Conservation (phyloP, 257 asterid genomes). For the Phtheirospermum japonicum region DNA sequence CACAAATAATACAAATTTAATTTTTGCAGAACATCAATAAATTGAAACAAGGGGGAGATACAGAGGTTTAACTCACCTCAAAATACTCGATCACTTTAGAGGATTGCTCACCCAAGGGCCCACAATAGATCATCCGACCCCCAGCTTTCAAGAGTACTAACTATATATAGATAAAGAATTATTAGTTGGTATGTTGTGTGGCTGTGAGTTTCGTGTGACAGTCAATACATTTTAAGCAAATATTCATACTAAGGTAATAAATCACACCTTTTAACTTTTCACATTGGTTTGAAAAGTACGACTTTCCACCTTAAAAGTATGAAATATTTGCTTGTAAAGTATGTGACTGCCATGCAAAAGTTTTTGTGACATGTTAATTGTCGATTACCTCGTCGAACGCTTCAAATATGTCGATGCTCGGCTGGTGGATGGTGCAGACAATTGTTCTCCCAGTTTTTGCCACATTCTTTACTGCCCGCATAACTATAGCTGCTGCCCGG, state of each 20-base stretch:
- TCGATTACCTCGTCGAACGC: slow-evolving; percentile 43
- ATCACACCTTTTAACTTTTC: no score
- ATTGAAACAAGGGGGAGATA: no score
- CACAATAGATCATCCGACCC: slow-evolving; percentile 54
- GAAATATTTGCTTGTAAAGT: no score
- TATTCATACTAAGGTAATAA: no score
- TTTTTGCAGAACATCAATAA: not conserved
- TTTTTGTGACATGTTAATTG: not conserved
- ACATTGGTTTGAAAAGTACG: no score
- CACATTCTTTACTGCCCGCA: slow-evolving; percentile 61
- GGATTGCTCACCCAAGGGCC: slow-evolving; percentile 52
- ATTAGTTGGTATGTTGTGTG: no score
- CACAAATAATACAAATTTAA: no score
- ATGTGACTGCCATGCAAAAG: no score
- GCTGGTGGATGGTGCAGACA: slow-evolving; percentile 66
- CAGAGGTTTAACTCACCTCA: no score
- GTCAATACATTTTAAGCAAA: no score
- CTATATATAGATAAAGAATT: slow-evolving; percentile 25
- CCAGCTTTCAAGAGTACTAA: slow-evolving; percentile 49
- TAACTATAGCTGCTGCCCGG: slow-evolving; percentile 65
- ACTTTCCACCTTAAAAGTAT: no score
- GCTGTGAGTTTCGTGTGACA: no score
- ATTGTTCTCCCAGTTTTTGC: slow-evolving; percentile 55
- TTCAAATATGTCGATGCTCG: slow-evolving; percentile 57
- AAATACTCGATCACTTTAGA: slow-evolving; percentile 47